Evolutionary conservation across 345 rosid species (phyloP).

Genomic region (Eucalyptus tenuipes): DNA sequence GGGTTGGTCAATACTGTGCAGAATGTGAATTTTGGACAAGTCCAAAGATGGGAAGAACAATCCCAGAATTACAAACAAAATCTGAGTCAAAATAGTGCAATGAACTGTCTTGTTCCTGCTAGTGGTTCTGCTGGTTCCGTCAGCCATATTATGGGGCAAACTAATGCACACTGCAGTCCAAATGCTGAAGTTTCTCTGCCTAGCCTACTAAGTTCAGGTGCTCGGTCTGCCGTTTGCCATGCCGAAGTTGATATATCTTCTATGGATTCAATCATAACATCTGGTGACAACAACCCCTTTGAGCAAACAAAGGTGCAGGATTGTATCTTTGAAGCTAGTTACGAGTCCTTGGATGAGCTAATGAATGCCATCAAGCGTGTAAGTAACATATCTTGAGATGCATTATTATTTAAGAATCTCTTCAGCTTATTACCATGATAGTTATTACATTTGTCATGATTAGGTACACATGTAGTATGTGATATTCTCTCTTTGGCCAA

Average conservation of each 20-base stretch:
- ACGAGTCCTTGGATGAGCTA: constrained; percentile 57
- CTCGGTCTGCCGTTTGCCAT: constrained; percentile 11
- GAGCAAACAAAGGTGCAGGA: constrained; percentile 41
- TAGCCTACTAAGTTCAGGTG: constrained; percentile 16
- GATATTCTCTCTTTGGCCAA: not conserved
- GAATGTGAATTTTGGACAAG: constrained; percentile 15
- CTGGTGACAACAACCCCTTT: constrained; percentile 11
- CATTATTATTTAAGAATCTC: not conserved
- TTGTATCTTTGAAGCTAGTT: constrained; percentile 24
- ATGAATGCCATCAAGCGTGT: constrained; percentile 63
- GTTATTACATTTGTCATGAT: not conserved
- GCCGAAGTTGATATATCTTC: constrained; percentile 18
- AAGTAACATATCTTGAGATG: not conserved
- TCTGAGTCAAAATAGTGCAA: constrained; percentile 7
- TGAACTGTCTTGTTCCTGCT: constrained; percentile 21
- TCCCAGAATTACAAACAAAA: constrained; percentile 7
- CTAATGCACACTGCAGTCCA: constrained; percentile 1
- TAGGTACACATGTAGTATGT: not conserved
- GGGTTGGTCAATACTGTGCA: constrained; percentile 20
- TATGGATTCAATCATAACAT: constrained; percentile 20
- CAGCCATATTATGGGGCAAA: constrained; percentile 16
- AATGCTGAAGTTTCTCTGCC: constrained; percentile 18
- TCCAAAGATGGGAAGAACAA: constrained; percentile 41
- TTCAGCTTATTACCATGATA: not conserved
- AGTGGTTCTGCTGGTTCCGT: constrained; percentile 8